phyloP scores from a whole-genome alignment of 176 grass and related monocot genomes.

The Bonia amplexicaulis region DNA sequence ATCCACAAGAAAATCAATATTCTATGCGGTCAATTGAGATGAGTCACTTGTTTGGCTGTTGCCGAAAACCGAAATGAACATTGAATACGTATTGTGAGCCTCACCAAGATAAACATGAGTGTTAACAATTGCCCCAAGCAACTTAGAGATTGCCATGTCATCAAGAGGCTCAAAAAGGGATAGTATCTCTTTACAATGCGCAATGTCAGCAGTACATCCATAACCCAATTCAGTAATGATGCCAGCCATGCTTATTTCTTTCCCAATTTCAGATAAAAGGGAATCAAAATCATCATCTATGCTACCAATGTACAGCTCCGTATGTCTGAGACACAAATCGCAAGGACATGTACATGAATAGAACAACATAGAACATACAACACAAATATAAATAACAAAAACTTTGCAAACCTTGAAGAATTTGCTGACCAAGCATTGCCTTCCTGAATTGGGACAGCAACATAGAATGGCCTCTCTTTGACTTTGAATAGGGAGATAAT shows the following conservation, averaged over 20 bases:
- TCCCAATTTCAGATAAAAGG: conserved; percentile 46
- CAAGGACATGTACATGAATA: conserved; percentile 20
- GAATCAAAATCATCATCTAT: conserved; percentile 47
- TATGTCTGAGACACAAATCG: conserved; percentile 36
- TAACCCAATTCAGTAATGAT: conserved; percentile 47
- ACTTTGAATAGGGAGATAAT: too few relatives aligned
- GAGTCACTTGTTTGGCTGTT: conserved; percentile 52
- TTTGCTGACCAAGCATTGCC: too few relatives aligned
- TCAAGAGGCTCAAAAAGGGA: conserved; percentile 46
- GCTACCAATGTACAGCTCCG: conserved; percentile 40
- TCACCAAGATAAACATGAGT: conserved; percentile 32
- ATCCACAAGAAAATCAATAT: conserved; percentile 80
- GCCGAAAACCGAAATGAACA: conserved; percentile 57
- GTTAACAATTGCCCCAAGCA: conserved; percentile 50
- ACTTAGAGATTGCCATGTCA: conserved; percentile 43
- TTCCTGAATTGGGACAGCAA: too few relatives aligned
- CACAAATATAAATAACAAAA: neutral
- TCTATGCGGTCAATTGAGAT: conserved; percentile 56
- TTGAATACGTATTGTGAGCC: conserved; percentile 56
- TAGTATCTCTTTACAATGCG: conserved; percentile 42
- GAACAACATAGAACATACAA: neutral
- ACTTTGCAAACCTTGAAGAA: too few relatives aligned
- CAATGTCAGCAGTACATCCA: conserved; percentile 32
- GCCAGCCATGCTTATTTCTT: conserved; percentile 43
- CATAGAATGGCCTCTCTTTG: too few relatives aligned